phyloP scores from a whole-genome alignment of 768 basidiomycete species.

The Russula olivacea region DNA sequence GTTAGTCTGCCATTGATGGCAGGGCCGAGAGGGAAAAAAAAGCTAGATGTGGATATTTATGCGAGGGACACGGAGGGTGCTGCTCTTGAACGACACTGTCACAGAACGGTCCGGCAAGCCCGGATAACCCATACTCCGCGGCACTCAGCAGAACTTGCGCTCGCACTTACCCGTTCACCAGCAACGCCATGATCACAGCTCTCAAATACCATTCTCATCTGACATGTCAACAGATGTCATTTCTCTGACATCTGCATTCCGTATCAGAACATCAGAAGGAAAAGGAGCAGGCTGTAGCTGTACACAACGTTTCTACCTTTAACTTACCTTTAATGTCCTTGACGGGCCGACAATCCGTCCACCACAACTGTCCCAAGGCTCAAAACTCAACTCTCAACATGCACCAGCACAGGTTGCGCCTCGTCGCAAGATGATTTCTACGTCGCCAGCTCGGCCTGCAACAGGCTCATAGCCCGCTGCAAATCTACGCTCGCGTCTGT shows the following conservation, averaged over 20 bases:
- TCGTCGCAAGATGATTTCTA: neutral
- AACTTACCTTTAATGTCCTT: neutral
- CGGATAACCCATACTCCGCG: neutral
- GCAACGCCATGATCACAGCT: neutral
- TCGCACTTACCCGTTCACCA: too few species aligned
- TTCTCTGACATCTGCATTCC: too few species aligned
- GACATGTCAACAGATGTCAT: too few species aligned
- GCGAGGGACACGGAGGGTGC: constrained; percentile 10
- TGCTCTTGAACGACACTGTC: neutral
- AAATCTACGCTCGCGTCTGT: neutral
- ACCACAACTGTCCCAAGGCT: neutral
- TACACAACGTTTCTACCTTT: neutral
- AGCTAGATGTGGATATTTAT: neutral
- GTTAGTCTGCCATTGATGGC: too few species aligned
- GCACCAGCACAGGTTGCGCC: neutral
- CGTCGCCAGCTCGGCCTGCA: neutral
- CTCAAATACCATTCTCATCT: too few species aligned
- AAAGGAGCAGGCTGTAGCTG: too few species aligned
- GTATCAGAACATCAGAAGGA: too few species aligned
- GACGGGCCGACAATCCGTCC: neutral
- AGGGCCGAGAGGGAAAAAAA: too few species aligned
- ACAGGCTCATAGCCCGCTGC: neutral
- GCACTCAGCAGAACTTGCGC: neutral
- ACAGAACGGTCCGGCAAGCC: neutral
- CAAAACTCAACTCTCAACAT: neutral